Conservation (phyloP, 257 asterid species). For the Solanum paucissectum region DNA sequence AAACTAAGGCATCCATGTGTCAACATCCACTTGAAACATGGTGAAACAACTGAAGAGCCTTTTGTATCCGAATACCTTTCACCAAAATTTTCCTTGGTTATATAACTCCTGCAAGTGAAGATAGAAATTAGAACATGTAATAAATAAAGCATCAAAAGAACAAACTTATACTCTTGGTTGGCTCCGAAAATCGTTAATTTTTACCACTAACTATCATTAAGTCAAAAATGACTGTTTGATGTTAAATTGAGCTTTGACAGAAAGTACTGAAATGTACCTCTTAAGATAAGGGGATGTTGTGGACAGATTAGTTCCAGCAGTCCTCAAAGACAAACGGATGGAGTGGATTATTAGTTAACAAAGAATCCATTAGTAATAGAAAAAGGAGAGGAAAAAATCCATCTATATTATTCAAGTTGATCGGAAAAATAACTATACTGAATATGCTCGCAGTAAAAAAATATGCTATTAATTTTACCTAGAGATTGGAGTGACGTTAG, state of each 20-base stretch:
- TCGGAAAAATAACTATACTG: too few relatives aligned
- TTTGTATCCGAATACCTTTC: slow-evolving; percentile 20
- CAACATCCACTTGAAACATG: background rate
- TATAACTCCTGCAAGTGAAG: slow-evolving; percentile 24
- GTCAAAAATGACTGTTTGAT: background rate
- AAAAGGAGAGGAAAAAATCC: too few relatives aligned
- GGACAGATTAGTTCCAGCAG: slow-evolving; percentile 9
- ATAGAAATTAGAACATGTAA: background rate
- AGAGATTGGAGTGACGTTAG: too few relatives aligned
- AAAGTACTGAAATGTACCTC: slow-evolving; percentile 25
- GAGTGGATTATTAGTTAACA: too few relatives aligned
- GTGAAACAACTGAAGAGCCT: slow-evolving; percentile 15
- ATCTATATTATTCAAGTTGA: too few relatives aligned
- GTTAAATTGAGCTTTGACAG: background rate
- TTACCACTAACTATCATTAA: background rate
- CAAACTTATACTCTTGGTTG: background rate
- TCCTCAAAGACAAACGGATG: too few relatives aligned
- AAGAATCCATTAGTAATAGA: too few relatives aligned
- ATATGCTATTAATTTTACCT: too few relatives aligned
- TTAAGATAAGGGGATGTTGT: slow-evolving; percentile 22
- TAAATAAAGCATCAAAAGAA: background rate
- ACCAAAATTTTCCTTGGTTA: slow-evolving; percentile 19
- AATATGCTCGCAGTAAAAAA: too few relatives aligned
- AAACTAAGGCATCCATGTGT: too few relatives aligned
- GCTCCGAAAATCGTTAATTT: background rate